Percentiles rank a stretch among this genome's conserved stretches.
Evolutionary conservation across 2,329 filamentous ascomycete genomes (phyloP).

Genomic region (Talaromyces amestolkiae): DNA sequence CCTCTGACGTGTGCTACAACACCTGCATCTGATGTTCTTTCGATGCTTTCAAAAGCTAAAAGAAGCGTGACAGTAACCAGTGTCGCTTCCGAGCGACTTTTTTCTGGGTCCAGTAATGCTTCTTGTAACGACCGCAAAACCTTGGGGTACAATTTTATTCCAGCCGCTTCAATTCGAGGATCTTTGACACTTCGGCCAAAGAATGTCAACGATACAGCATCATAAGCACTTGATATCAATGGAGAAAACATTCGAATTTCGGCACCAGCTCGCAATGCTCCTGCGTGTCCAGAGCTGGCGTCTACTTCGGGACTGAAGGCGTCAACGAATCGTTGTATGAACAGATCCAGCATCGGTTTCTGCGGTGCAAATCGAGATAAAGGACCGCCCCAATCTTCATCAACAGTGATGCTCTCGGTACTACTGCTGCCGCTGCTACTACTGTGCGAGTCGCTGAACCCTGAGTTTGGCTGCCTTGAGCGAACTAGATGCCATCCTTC

Average conservation of each 20-base stretch:
- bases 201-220: slow-evolving; percentile 39
- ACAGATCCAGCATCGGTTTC: slow-evolving; percentile 33
- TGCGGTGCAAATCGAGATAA: slow-evolving; percentile 19
- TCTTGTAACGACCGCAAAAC: slow-evolving; percentile 39
- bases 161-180: slow-evolving; percentile 33
- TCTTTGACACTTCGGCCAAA: slow-evolving; percentile 39
- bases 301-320: slow-evolving; percentile 41
- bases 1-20: slow-evolving; percentile 36
- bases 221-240: slow-evolving; percentile 37
- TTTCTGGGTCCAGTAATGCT: slow-evolving; percentile 36
- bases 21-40: slow-evolving; percentile 34
- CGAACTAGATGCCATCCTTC: slow-evolving; percentile 10
- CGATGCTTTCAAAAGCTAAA: slow-evolving; percentile 41
- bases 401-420: slow-evolving; percentile 17
- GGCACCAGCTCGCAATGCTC: slow-evolving; percentile 37
- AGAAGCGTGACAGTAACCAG: slow-evolving; percentile 40
- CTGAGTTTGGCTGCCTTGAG: not conserved
- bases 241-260: slow-evolving; percentile 42
- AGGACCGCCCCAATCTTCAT: slow-evolving; percentile 19
- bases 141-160: slow-evolving; percentile 34
- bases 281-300: slow-evolving; percentile 34
- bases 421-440: slow-evolving; percentile 19
- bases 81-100: slow-evolving; percentile 38
- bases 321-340: slow-evolving; percentile 41
- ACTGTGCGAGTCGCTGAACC: slow-evolving; percentile 13